phyloP scores from a whole-genome alignment of 768 basidiomycete species.

The Thelephora ganbajun region DNA sequence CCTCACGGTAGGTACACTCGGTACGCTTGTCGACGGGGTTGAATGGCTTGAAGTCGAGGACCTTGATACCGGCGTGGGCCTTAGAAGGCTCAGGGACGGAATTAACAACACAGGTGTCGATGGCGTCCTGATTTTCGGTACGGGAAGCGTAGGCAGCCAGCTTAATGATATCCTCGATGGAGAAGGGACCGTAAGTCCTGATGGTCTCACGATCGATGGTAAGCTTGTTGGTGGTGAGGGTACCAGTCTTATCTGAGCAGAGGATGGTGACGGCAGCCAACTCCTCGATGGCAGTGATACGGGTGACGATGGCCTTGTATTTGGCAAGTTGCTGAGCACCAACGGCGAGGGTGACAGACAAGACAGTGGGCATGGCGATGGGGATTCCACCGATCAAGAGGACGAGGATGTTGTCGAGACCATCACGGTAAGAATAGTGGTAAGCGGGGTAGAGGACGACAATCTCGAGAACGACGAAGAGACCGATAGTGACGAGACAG shows the following conservation, averaged over 20 bases:
- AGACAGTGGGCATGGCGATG: slow-evolving; percentile 98
- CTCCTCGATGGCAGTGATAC: slow-evolving; percentile 98
- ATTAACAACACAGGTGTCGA: slow-evolving; percentile 75
- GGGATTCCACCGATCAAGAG: slow-evolving; percentile 99
- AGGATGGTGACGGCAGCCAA: slow-evolving; percentile 96
- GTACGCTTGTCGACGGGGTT: slow-evolving; percentile 99
- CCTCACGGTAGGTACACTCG: slow-evolving; percentile 94
- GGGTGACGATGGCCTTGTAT: slow-evolving; percentile 99
- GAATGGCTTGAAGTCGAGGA: slow-evolving; percentile 98
- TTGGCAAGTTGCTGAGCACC: slow-evolving; percentile 98
- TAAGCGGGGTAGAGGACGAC: slow-evolving; percentile 88
- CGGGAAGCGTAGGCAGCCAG: slow-evolving; percentile 93
- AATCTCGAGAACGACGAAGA: slow-evolving; percentile 91
- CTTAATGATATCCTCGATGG: slow-evolving; percentile 82
- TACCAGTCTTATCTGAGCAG: slow-evolving; percentile 98
- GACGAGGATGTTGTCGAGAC: slow-evolving; percentile 94
- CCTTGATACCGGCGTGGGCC: slow-evolving; percentile 87
- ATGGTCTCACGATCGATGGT: slow-evolving; percentile 91
- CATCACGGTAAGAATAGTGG: slow-evolving; percentile 81
- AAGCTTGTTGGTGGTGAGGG: slow-evolving; percentile 97
- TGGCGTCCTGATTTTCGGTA: slow-evolving; percentile 98
- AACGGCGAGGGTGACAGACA: slow-evolving; percentile 96
- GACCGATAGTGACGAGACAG: slow-evolving; percentile 91
- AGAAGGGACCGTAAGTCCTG: slow-evolving; percentile 81
- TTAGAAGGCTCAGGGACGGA: slow-evolving; percentile 58